These are phyloP conservation scores for Pulveroboletus sp. DNA, from an alignment of 768 basidiomycete species.

Conservation along the genomic window DNA sequence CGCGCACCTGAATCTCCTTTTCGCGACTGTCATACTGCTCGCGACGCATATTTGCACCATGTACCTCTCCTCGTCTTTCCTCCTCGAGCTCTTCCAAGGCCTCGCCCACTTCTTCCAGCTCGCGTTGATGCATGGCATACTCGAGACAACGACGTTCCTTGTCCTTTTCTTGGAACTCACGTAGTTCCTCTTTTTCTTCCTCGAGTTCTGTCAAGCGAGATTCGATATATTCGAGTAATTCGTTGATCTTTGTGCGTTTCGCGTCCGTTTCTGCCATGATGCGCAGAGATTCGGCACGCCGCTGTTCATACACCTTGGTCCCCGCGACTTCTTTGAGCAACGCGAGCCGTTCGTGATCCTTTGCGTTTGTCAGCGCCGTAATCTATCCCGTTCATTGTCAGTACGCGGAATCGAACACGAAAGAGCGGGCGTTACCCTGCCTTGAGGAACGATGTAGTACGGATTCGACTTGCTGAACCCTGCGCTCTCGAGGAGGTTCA, in stretches of 20 bases:
- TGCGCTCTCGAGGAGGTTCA: conserved; percentile 94
- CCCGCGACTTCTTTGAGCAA: conserved; percentile 98
- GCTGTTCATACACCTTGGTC: conserved; percentile 96
- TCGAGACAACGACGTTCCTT: conserved; percentile 92
- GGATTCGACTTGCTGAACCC: conserved; percentile 99
- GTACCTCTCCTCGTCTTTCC: conserved; percentile 78
- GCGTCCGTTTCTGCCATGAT: conserved; percentile 97
- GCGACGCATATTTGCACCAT: conserved; percentile 77
- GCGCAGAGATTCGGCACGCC: conserved; percentile 85
- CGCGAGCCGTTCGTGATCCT: conserved; percentile 89
- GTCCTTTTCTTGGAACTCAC: conserved; percentile 95
- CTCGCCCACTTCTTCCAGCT: conserved; percentile 84
- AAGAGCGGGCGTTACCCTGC: conserved; percentile 59
- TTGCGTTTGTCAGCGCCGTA: conserved; percentile 93
- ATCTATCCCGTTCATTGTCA: conserved; percentile 51
- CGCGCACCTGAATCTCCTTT: conserved; percentile 74
- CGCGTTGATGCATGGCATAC: conserved; percentile 89
- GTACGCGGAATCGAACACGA: neutral
- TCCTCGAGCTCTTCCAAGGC: conserved; percentile 84
- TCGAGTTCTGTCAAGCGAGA: conserved; percentile 88
- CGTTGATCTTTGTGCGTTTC: conserved; percentile 88
- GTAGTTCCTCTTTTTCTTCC: conserved; percentile 96
- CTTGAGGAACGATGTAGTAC: conserved; percentile 99
- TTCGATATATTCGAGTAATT: conserved; percentile 88
- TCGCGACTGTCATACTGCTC: conserved; percentile 83